These are phyloP conservation scores for Ustilago loliicola DNA, from an alignment of 1,284 basidiomycete genomes.

Conservation along the genomic window DNA sequence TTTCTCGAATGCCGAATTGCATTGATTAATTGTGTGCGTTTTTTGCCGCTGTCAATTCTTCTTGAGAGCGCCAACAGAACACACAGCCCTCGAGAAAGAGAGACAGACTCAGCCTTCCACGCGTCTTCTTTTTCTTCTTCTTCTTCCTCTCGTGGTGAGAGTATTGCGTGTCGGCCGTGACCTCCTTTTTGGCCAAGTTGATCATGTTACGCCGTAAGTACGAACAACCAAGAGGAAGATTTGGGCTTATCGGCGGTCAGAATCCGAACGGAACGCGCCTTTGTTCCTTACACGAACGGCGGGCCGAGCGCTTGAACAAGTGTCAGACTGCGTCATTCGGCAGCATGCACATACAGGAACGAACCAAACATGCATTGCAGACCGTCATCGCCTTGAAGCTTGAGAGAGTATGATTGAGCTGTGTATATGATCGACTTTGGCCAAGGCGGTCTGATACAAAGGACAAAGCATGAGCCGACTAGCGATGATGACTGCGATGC, in stretches of 20 bases:
- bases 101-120: slow-evolving; percentile 20
- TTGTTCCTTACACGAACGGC: not conserved
- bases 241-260: not conserved
- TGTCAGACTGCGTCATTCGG: slow-evolving; percentile 21
- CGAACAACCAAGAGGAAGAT: not conserved
- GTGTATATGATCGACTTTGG: too few relatives aligned
- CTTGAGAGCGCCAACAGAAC: too few relatives aligned
- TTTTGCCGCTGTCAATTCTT: slow-evolving; percentile 19
- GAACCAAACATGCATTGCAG: too few relatives aligned
- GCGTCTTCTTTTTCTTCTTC: slow-evolving; percentile 7
- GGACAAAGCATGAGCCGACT: too few relatives aligned
- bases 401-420: too few relatives aligned
- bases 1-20: slow-evolving; percentile 27
- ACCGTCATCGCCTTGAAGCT: too few relatives aligned
- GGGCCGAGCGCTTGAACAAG: not conserved
- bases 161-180: slow-evolving; percentile 27
- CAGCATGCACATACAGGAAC: slow-evolving; percentile 5
- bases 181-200: not conserved
- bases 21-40: not conserved
- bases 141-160: not conserved
- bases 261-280: not conserved
- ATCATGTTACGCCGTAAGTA: not conserved
- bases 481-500: too few relatives aligned
- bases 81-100: too few relatives aligned
- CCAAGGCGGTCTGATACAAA: too few relatives aligned